Evolutionary conservation across 495 filamentous ascomycete genomes (phyloP).

Genomic region (Physcia stellaris): DNA sequence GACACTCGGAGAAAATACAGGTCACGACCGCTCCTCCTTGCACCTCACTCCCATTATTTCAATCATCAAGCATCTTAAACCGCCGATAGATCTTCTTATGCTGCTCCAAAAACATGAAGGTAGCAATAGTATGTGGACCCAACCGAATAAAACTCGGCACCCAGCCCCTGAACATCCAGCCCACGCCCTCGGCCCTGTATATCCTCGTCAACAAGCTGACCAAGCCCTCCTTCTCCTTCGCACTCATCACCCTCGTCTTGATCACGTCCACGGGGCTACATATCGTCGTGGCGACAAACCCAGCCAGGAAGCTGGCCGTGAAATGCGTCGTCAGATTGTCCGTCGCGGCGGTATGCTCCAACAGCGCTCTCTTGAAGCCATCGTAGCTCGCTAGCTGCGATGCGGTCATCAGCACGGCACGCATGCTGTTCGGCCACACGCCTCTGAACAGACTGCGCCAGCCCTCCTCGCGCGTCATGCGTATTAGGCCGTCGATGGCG

Average conservation of each 20-base stretch:
- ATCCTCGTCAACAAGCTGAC: slow-evolving; percentile 49
- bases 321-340: slow-evolving; percentile 81
- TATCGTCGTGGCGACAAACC: slow-evolving; percentile 87
- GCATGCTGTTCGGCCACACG: slow-evolving; percentile 78
- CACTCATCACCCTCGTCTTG: slow-evolving; percentile 90
- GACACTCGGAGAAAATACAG: no score
- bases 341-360: slow-evolving; percentile 40
- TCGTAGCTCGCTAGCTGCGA: slow-evolving; percentile 87
- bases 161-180: slow-evolving; percentile 97
- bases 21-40: no score
- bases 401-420: slow-evolving; percentile 89
- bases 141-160: slow-evolving; percentile 90
- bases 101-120: slow-evolving; percentile 89
- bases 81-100: slow-evolving; percentile 41
- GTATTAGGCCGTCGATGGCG: slow-evolving; percentile 71
- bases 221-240: slow-evolving; percentile 45
- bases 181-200: slow-evolving; percentile 60
- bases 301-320: slow-evolving; percentile 68
- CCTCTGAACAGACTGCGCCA: slow-evolving; percentile 63
- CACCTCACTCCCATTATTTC: no score
- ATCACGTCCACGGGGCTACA: slow-evolving; percentile 95
- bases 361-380: slow-evolving; percentile 67
- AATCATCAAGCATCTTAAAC: no score
- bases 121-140: slow-evolving; percentile 85
- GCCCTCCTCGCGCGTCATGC: slow-evolving; percentile 76